phyloP scores from a whole-genome alignment of 192 early-diverging fungal genomes.

The Oehlia diaphana region DNA sequence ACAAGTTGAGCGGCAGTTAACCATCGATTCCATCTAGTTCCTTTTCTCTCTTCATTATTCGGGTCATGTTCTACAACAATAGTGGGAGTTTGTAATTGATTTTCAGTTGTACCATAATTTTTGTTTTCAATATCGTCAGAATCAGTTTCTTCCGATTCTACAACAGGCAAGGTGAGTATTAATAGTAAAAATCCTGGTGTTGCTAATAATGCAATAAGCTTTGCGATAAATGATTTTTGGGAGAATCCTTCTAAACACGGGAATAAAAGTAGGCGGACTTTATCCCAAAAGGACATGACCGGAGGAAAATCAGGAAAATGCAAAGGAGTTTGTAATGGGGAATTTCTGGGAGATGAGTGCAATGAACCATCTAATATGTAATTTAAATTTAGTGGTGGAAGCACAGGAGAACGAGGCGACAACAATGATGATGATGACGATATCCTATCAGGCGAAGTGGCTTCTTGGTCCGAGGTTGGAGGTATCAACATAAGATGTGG shows the following conservation, averaged over 20 bases:
- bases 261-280: slow-evolving; percentile 45
- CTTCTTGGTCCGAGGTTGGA: slow-evolving; percentile 5
- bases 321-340: not conserved
- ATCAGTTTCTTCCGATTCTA: slow-evolving; percentile 44
- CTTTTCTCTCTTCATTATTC: slow-evolving; percentile 21
- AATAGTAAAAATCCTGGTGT: slow-evolving; percentile 56
- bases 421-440: not conserved
- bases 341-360: not conserved
- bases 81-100: not conserved
- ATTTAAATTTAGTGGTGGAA: not conserved
- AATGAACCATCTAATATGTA: not conserved
- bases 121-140: slow-evolving; percentile 34
- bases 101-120: slow-evolving; percentile 25
- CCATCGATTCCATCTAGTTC: slow-evolving; percentile 51
- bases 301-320: slow-evolving; percentile 26
- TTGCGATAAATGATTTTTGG: slow-evolving; percentile 46
- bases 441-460: not conserved
- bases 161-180: slow-evolving; percentile 63
- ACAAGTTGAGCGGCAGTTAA: slow-evolving; percentile 61
- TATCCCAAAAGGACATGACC: slow-evolving; percentile 21
- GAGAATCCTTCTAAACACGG: slow-evolving; percentile 58
- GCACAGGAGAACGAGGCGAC: not conserved
- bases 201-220: slow-evolving; percentile 50
- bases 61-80: not conserved
- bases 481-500: slow-evolving; percentile 14